A percentile compares a stretch with the other conserved stretches of the same genome.
phyloP scores from a whole-genome alignment of 306 rosid species.

The Prunus persica region DNA sequence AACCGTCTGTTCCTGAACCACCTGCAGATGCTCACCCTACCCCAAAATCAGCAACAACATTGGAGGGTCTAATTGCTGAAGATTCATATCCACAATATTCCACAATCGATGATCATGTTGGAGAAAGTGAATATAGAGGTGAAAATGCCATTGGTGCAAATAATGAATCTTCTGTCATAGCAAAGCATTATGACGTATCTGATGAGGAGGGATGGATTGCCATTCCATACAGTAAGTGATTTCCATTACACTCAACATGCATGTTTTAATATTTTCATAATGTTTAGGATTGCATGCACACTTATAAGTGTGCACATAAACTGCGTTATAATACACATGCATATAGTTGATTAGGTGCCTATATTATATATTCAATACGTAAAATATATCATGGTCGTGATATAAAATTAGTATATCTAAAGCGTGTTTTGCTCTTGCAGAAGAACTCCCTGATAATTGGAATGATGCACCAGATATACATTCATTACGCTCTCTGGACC shows the following conservation, averaged over 20 bases:
- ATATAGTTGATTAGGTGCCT: not conserved
- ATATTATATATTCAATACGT: not conserved
- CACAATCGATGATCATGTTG: conserved; percentile 40
- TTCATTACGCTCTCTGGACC: conserved; percentile 62
- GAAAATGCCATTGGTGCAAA: conserved; percentile 45
- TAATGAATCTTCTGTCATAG: conserved; percentile 33
- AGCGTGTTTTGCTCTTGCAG: conserved; percentile 47
- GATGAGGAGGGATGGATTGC: conserved; percentile 87
- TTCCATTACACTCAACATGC: not conserved
- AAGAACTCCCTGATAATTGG: conserved; percentile 85
- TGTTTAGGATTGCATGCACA: not conserved
- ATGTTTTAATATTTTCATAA: not conserved
- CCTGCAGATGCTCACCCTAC: conserved; percentile 33
- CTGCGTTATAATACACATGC: not conserved
- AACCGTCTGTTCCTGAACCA: conserved; percentile 34
- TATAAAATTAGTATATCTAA: conserved; percentile 20
- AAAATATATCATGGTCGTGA: not conserved
- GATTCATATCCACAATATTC: conserved; percentile 47
- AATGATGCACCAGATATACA: conserved; percentile 61
- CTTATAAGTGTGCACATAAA: not conserved
- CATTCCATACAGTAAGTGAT: conserved; percentile 68
- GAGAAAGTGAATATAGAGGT: conserved; percentile 35
- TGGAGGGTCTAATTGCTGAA: conserved; percentile 49
- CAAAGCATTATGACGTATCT: conserved; percentile 69
- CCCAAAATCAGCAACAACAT: conserved; percentile 46